Evolutionary conservation across 2,329 filamentous ascomycete species (phyloP).

Genomic region (Epichloe amarillans): DNA sequence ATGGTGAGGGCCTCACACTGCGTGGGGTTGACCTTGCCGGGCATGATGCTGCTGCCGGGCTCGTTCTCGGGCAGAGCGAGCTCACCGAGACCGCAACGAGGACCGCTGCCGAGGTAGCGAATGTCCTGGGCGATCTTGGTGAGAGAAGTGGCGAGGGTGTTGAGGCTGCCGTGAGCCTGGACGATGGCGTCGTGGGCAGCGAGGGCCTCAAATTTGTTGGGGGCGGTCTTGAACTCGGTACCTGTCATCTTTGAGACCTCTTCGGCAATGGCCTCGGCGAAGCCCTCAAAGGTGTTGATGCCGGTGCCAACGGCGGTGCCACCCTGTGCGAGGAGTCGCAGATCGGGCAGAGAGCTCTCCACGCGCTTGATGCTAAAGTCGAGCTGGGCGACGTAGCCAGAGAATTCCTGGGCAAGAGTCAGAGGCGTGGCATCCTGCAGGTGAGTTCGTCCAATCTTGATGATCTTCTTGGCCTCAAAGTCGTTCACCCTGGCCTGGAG

Average conservation of each 20-base stretch:
- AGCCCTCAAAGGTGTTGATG: slow-evolving; percentile 93
- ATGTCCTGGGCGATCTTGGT: slow-evolving; percentile 99
- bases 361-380: slow-evolving; percentile 83
- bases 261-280: slow-evolving; percentile 81
- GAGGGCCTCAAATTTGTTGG: slow-evolving; percentile 97
- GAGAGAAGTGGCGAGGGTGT: slow-evolving; percentile 80
- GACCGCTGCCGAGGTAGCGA: slow-evolving; percentile 89
- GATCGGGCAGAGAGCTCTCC: slow-evolving; percentile 67
- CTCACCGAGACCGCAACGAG: slow-evolving; percentile 90
- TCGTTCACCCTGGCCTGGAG: slow-evolving; percentile 80
- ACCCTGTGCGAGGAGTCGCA: slow-evolving; percentile 81
- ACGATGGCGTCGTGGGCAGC: slow-evolving; percentile 93
- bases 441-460: slow-evolving; percentile 98
- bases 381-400: slow-evolving; percentile 89
- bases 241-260: slow-evolving; percentile 90
- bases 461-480: slow-evolving; percentile 76
- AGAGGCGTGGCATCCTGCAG: slow-evolving; percentile 94
- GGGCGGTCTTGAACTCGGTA: slow-evolving; percentile 85
- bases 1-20: slow-evolving; percentile 97
- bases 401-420: slow-evolving; percentile 94
- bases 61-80: slow-evolving; percentile 93
- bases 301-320: slow-evolving; percentile 95
- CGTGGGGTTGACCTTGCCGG: slow-evolving; percentile 97
- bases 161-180: slow-evolving; percentile 84
- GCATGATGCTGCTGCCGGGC: slow-evolving; percentile 96